These are phyloP conservation scores for Geosmithia morbida DNA, from an alignment of 2,329 filamentous ascomycete species.

Conservation along the genomic window DNA sequence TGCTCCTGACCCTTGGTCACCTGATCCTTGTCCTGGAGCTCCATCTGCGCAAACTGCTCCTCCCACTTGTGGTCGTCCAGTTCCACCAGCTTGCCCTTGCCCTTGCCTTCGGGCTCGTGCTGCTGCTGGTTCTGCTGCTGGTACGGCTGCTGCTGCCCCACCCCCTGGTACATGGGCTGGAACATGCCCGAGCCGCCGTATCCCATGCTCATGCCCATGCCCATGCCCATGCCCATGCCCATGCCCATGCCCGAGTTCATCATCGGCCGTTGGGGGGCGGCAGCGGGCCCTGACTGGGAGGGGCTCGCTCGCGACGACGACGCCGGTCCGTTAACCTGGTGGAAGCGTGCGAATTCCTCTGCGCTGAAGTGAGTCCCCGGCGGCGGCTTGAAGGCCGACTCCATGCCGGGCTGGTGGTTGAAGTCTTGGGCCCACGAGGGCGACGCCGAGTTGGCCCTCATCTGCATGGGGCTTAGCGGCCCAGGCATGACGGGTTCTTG, in stretches of 20 bases:
- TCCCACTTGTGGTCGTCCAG: constrained; percentile 93
- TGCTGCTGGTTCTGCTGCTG: constrained; percentile 23
- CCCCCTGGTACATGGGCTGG: constrained; percentile 27
- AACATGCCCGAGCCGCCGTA: constrained; percentile 30
- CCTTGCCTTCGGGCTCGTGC: constrained; percentile 43
- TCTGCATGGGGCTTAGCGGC: constrained; percentile 33
- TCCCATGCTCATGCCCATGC: constrained; percentile 30
- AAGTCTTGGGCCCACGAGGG: constrained; percentile 40
- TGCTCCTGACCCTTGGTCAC: constrained; percentile 38
- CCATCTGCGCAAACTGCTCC: constrained; percentile 85
- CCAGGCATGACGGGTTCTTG: constrained; percentile 39
- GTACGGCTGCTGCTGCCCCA: constrained; percentile 5
- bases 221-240: constrained; percentile 33
- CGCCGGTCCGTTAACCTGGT: constrained; percentile 51
- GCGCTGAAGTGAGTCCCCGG: constrained; percentile 53
- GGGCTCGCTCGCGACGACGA: constrained; percentile 37
- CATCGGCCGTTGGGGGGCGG: constrained; percentile 44
- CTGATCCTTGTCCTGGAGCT: constrained; percentile 46
- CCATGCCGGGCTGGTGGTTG: constrained; percentile 51
- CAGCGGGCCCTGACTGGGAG: constrained; percentile 29
- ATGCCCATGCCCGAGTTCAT: constrained; percentile 31
- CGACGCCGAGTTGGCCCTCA: constrained; percentile 37
- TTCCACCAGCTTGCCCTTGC: constrained; percentile 86
- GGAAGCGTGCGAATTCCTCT: constrained; percentile 79
- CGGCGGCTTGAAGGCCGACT: constrained; percentile 50